Conservation (phyloP, 352 stramenopile species). For the Phytopythium litorale region DNA sequence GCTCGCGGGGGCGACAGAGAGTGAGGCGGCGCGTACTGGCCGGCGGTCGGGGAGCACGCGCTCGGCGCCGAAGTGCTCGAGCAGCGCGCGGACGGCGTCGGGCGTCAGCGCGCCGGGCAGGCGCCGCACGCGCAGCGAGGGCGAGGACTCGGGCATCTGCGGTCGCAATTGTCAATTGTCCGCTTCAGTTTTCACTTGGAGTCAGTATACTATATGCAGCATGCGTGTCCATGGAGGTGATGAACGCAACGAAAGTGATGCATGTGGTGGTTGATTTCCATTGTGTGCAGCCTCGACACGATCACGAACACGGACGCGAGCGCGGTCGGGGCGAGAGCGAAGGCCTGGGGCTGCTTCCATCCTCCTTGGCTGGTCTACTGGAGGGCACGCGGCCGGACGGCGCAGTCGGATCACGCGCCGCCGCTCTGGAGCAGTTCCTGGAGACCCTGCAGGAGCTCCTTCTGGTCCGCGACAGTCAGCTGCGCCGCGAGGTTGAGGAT, state of each 20-base stretch:
- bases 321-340: neutral
- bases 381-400: neutral
- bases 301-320: too few species aligned
- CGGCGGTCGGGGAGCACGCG: constrained; percentile 39
- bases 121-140: constrained; percentile 48
- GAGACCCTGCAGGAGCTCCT: constrained; percentile 60
- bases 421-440: constrained; percentile 54
- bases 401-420: constrained; percentile 7
- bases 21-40: constrained; percentile 17
- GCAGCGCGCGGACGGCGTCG: constrained; percentile 49
- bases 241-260: too few species aligned
- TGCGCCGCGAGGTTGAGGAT: constrained; percentile 75
- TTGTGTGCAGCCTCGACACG: too few species aligned
- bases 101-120: constrained; percentile 51
- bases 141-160: too few species aligned
- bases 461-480: constrained; percentile 63
- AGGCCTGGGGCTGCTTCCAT: neutral
- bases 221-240: too few species aligned
- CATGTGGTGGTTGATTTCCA: too few species aligned
- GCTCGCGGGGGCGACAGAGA: neutral
- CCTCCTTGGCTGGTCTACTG: neutral
- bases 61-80: constrained; percentile 54
- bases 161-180: too few species aligned
- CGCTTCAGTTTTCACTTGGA: too few species aligned
- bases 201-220: too few species aligned